These are phyloP conservation scores for maize (Zea mays) DNA, from an alignment of 176 grass and related monocot genomes.

Conservation along the genomic window Zm-B73-REFERENCE-NAM-5.0 NC_050098.1:188968501-188969000, in stretches of 20 bases:
- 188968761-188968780: not conserved
- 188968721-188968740: not conserved
- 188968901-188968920: not conserved
- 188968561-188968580: conserved; percentile 14
- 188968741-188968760: conserved; percentile 1
- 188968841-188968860: not conserved
- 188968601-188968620: conserved; percentile 25
- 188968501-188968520: conserved; percentile 33
- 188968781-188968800: not conserved
- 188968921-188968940: not conserved
- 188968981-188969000: too few species aligned
- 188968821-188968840: conserved; percentile 1
- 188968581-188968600: conserved; percentile 20
- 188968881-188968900: not conserved
- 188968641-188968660: not conserved
- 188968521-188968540: conserved; percentile 16
- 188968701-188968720: not conserved
- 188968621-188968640: conserved; percentile 34
- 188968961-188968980: not conserved
- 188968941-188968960: not conserved
- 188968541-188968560: conserved; percentile 31
- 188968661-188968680: not conserved
- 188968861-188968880: not conserved
- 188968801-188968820: not conserved
- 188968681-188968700: conserved; percentile 19